Evolutionary conservation across 169 alveolate species (phyloP), one percentile per base, ranked within the genome.

Genomic region (Plasmodium adleri): DNA sequence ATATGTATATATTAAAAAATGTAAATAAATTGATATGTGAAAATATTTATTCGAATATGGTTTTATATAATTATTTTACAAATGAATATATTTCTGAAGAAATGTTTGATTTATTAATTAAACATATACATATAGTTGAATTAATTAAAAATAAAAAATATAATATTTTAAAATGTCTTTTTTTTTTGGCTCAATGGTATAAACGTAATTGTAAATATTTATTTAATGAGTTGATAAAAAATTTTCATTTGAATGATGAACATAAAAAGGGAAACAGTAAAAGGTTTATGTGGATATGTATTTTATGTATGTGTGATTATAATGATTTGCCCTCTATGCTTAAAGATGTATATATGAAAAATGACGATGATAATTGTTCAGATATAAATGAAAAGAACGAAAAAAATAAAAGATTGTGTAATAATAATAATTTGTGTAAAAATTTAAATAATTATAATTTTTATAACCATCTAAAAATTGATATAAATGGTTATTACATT

Each of bases 371-470:
- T 12, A 22, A 32, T 20, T 66, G 52, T 17, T 28, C 3, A 10
- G 56, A 28, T 3, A 54, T 22, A 13, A 7, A 39, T 17, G 50
- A 74, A 0, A 68, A 39, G 5, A 60, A 17, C 32, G 22, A n/a
- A 13, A 39, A 6, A n/a, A 60, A 17, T 47, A 10, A 15, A 4
- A 43, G 4, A 20, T 13, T 17, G 28, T 20, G 1, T 10, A 49
- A 47, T 49, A 52, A 15, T 9, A 39, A 47, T 0, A 71, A 13
- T 39, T 5, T 39, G 47, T 6, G 17, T 26, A 1, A 24, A 13
- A 86, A 60, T 20, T 43, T 86, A 54, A 86, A 86, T 67, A 86
- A 86, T 63, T 86, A 86, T 45, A 86, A 86, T 72, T 86, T 86
- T 72, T 72, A 72, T 63, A 74, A 86, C 24, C 50, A 86, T 24